Evolutionary conservation across 352 stramenopile species (phyloP).

Genomic region (Phytophthora cactorum): DNA sequence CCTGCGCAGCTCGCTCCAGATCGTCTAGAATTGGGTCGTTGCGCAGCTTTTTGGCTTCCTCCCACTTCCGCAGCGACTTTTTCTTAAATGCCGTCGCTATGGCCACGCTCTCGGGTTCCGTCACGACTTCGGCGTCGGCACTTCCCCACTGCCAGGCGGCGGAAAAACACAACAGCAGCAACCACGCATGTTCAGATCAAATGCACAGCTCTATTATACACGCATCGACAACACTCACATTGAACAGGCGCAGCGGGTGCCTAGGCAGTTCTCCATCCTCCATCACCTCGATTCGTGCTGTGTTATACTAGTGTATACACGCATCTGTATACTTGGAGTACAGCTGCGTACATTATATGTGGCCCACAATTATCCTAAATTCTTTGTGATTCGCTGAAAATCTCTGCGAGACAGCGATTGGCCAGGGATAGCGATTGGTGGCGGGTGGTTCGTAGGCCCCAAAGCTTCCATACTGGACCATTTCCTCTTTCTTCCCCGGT

Average conservation of each 20-base stretch:
- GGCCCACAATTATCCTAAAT: background rate
- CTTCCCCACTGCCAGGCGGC: conserved; percentile 17
- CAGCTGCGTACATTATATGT: background rate
- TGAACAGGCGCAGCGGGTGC: conserved; percentile 34
- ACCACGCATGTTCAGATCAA: conserved; percentile 5
- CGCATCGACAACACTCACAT: conserved; percentile 16
- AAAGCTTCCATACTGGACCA: conserved; percentile 22
- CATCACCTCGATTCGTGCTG: conserved; percentile 1
- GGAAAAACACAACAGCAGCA: background rate
- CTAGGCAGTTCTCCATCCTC: conserved; percentile 16
- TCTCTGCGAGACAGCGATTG: conserved; percentile 18
- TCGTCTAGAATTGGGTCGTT: conserved; percentile 50
- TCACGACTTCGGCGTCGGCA: conserved; percentile 20
- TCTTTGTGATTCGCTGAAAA: conserved; percentile 27
- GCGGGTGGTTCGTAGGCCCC: conserved; percentile 12
- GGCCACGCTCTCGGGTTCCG: conserved; percentile 41
- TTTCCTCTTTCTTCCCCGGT: conserved; percentile 79
- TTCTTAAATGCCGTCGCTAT: conserved; percentile 54
- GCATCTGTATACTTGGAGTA: background rate
- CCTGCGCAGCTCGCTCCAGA: conserved; percentile 33
- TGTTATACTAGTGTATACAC: background rate
- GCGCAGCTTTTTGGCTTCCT: conserved; percentile 51
- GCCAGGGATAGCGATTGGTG: conserved; percentile 28
- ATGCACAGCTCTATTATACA: background rate
- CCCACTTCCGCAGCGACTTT: conserved; percentile 51